Evolutionary conservation across 495 filamentous ascomycete genomes (phyloP), one percentile per base, ranked within the genome.

Genomic region (Daldinia grandis): DNA sequence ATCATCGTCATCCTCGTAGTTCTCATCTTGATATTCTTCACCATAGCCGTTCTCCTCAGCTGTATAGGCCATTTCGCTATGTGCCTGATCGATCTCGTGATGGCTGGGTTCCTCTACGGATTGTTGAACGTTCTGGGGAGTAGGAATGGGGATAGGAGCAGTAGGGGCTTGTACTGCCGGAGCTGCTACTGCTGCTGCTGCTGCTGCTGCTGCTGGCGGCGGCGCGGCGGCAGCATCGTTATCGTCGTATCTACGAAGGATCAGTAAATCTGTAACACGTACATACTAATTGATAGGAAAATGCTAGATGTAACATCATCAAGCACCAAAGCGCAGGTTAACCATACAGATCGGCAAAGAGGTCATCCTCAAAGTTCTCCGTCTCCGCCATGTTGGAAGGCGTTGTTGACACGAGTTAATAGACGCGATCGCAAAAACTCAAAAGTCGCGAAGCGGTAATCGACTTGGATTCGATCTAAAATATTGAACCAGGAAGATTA

Each of bases 291-390:
- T 19, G 66, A 50, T 31, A 47, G 21, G 35, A 57, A 33, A 12
- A 38, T 21, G 28, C 7, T 33, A 47, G 4, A 61, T 51, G 12
- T 35, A 57, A 15, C 31, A 31, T 37, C 24, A 40, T 9, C 12
- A 28, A 50, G 30, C 33, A 42, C 40, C 4, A 27, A 8, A 57
- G 21, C 42, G 61, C 15, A 47, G 7, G 55, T 28, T 35, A 49
- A 40, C 86, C 93, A 78, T 86, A 98, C 95, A 99, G 88, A 83
- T 99, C 95, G 70, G 94, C 95, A 79, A 99, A 99, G 76, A 99
- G 91, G 86, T 99, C 95, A 75, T 98, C 96, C 58, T 98, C 96
- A 70, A 94, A 89, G 66, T 94, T 93, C 78, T 96, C 94, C 54
- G 88, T 87, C 78, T 97, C 94, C 25, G 93, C 88, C 93, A 97